These are phyloP conservation scores for Cornus controversa DNA, from an alignment of 148 eudicot species.

Conservation along the genomic window DNA sequence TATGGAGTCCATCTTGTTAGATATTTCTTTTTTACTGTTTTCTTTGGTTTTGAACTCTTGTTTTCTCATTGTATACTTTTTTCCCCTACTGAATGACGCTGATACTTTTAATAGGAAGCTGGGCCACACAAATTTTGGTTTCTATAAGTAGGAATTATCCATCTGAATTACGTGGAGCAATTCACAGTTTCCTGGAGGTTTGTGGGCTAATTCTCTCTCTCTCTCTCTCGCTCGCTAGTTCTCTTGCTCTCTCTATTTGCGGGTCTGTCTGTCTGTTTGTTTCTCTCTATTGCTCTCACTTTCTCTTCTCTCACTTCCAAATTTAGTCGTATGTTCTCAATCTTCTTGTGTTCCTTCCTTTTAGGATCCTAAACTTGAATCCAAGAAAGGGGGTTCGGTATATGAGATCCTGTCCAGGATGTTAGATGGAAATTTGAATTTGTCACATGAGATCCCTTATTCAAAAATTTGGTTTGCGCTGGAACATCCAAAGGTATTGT, in stretches of 20 bases:
- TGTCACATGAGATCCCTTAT: slow-evolving; percentile 48
- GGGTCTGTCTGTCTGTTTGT: too few relatives aligned
- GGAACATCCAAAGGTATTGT: slow-evolving; percentile 77
- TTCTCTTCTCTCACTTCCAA: neutral
- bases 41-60: slow-evolving; percentile 1
- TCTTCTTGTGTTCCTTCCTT: slow-evolving; percentile 1
- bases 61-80: neutral
- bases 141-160: slow-evolving; percentile 55
- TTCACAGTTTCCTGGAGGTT: slow-evolving; percentile 67
- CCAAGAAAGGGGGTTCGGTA: slow-evolving; percentile 48
- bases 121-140: slow-evolving; percentile 54
- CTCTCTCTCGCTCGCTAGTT: neutral
- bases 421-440: slow-evolving; percentile 52
- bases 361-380: slow-evolving; percentile 49
- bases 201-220: slow-evolving; percentile 1
- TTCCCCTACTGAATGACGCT: neutral
- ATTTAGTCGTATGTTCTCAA: neutral
- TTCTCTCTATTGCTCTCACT: neutral
- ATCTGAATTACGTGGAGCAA: slow-evolving; percentile 61
- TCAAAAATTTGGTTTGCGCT: slow-evolving; percentile 78
- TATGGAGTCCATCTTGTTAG: neutral
- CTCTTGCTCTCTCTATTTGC: neutral
- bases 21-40: neutral
- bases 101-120: slow-evolving; percentile 35
- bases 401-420: slow-evolving; percentile 60